These are phyloP conservation scores for Piromyces sp. DNA, from an alignment of 192 early-diverging fungal genomes.

Conservation along the genomic window DNA sequence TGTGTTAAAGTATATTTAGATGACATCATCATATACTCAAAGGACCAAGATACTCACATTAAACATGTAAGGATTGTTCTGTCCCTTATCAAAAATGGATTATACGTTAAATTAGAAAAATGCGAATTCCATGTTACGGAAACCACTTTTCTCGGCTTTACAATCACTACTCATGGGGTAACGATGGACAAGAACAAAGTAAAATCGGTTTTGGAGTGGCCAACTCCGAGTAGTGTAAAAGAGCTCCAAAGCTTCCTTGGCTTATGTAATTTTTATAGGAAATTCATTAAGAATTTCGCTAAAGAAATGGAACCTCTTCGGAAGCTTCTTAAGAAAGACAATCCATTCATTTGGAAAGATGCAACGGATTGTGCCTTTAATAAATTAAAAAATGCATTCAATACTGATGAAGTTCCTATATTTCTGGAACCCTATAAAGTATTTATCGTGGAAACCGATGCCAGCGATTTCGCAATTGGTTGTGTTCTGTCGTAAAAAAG, in stretches of 20 bases:
- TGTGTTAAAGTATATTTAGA: not conserved
- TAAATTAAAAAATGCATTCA: slow-evolving; percentile 8
- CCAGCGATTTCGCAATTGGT: slow-evolving; percentile 5
- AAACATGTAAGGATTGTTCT: slow-evolving; percentile 7
- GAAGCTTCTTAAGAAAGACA: slow-evolving; percentile 3
- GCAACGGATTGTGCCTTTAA: slow-evolving; percentile 4
- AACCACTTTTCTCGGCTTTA: slow-evolving; percentile 3
- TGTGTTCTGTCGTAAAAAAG: too few relatives aligned
- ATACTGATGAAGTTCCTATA: slow-evolving; percentile 9
- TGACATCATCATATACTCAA: slow-evolving; percentile 14
- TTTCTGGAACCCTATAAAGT: slow-evolving; percentile 9
- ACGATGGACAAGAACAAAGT: slow-evolving; percentile 13
- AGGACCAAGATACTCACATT: slow-evolving; percentile 1
- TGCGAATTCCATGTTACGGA: slow-evolving; percentile 5
- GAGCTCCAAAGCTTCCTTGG: slow-evolving; percentile 9
- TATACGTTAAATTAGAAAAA: slow-evolving; percentile 20
- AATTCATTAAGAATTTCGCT: slow-evolving; percentile 10
- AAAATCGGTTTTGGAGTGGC: slow-evolving; percentile 6
- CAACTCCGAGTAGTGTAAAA: not conserved
- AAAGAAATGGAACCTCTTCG: slow-evolving; percentile 5
- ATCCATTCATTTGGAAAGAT: not conserved
- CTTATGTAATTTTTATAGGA: slow-evolving; percentile 14
- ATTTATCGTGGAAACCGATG: slow-evolving; percentile 15
- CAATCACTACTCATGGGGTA: slow-evolving; percentile 15
- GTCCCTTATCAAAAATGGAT: slow-evolving; percentile 6